phyloP scores from a whole-genome alignment of 768 basidiomycete genomes.

The Tricholoma hemisulphureum region DNA sequence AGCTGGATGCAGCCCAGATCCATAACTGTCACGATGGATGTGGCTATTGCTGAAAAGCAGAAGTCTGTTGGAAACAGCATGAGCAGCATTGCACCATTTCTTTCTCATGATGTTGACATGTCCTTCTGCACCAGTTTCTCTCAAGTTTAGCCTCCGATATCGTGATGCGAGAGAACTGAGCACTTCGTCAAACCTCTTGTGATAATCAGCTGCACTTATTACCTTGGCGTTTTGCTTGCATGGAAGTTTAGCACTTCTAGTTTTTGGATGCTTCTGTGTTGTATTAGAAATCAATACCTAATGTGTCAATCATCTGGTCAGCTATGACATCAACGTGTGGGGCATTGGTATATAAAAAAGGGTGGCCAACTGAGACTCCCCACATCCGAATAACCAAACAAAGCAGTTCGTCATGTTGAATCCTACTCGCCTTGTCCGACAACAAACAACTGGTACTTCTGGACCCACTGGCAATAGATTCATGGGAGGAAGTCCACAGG shows the following conservation, averaged over 20 bases:
- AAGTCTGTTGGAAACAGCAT: constrained; percentile 65
- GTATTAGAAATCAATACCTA: background rate
- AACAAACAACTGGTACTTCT: constrained; percentile 7
- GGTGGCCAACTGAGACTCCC: constrained; percentile 3
- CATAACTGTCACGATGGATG: constrained; percentile 55
- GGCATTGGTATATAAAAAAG: constrained; percentile 8
- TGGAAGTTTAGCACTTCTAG: background rate
- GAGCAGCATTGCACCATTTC: constrained; percentile 22
- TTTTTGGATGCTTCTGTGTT: constrained; percentile 1
- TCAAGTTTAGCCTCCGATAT: constrained; percentile 53
- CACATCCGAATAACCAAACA: background rate
- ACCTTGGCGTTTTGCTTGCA: background rate
- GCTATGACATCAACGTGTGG: constrained; percentile 14
- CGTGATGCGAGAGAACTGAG: constrained; percentile 47
- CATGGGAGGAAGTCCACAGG: constrained; percentile 18
- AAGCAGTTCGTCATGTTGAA: constrained; percentile 3
- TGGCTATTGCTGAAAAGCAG: constrained; percentile 58
- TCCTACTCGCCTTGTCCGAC: constrained; percentile 15
- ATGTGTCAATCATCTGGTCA: constrained; percentile 2
- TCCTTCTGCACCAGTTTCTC: constrained; percentile 31
- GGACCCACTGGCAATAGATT: constrained; percentile 15
- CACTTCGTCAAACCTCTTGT: constrained; percentile 39
- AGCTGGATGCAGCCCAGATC: constrained; percentile 44
- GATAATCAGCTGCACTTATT: constrained; percentile 14
- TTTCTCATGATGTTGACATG: background rate